Conservation (phyloP, 2,329 filamentous ascomycete species). For the Microsporum audouinii region DNA sequence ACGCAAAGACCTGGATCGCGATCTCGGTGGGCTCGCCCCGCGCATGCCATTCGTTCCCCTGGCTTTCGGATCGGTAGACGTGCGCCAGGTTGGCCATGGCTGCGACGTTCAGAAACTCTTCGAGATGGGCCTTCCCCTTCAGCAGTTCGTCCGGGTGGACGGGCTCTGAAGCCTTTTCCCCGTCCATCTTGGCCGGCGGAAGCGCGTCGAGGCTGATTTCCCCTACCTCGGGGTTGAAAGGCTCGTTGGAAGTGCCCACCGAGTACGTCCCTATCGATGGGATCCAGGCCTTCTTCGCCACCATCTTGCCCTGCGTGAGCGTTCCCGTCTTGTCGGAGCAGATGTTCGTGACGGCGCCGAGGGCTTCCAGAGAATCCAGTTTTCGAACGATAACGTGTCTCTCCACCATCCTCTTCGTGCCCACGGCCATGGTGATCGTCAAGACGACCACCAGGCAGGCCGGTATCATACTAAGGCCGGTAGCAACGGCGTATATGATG, state of each 20-base stretch:
- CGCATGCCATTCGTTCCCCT: slow-evolving; percentile 44
- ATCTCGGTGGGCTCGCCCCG: slow-evolving; percentile 61
- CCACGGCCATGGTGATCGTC: slow-evolving; percentile 56
- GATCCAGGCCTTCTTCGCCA: slow-evolving; percentile 49
- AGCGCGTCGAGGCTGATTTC: slow-evolving; percentile 33
- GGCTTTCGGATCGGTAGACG: slow-evolving; percentile 44
- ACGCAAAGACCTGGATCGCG: slow-evolving; percentile 62
- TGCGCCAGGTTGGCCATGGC: slow-evolving; percentile 55
- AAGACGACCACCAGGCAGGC: slow-evolving; percentile 53
- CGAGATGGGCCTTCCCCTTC: slow-evolving; percentile 38
- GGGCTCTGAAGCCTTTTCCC: slow-evolving; percentile 17
- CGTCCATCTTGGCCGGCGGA: slow-evolving; percentile 22
- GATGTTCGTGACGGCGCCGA: slow-evolving; percentile 51
- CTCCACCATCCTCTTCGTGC: slow-evolving; percentile 47
- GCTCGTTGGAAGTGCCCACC: slow-evolving; percentile 44
- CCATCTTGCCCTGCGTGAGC: slow-evolving; percentile 53
- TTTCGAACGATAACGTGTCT: slow-evolving; percentile 49
- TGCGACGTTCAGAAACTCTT: slow-evolving; percentile 50
- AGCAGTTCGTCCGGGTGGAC: slow-evolving; percentile 26
- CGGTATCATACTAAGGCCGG: slow-evolving; percentile 50
- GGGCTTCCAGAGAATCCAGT: slow-evolving; percentile 46
- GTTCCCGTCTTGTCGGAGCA: slow-evolving; percentile 51
- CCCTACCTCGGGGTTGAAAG: slow-evolving; percentile 47
- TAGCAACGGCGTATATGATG: slow-evolving; percentile 54
- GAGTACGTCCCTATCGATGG: slow-evolving; percentile 47